Base-by-base conservation (phyloP, 345 rosid genomes). In the Eucalyptus pumila region DNA sequence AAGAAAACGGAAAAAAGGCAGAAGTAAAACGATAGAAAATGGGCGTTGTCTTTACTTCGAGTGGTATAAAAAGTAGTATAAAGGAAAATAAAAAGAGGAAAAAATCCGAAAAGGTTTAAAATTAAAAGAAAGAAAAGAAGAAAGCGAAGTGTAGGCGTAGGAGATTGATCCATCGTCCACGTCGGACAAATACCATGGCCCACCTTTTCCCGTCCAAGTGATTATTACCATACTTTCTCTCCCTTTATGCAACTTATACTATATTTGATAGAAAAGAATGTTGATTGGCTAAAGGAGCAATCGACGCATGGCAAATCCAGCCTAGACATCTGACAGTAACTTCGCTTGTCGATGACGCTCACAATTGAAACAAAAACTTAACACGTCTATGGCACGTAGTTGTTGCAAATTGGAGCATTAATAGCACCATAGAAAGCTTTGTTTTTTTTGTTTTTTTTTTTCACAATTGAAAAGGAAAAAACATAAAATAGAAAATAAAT, bases 341-440 rank as follows among this genome's bases (percentile, higher is more conserved):
- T 54, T 54, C 9, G 1, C 27, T 9, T 23, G 27, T 54, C 11
- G 2, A 23, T 23, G 27, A 23, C 1, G 62, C 27, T 56, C 13
- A 0, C 62, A 56, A 56, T 9, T 23, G 60, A 50, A 50, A 50
- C 19, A 23, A 56, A 56, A 56, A 23, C 26, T 23, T 23, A 21
- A 23, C 26, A 56, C 12, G 0, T 56, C 60, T 56, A n/a, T 13
- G 50, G 15, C 0, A 49, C 1, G 1, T 14, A n/a, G 40, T 17
- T 65, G 80, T n/a, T 67, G 40, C 21, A 14, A 34, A 65, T 65
- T 67, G 76, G 76, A 67, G 76, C 76, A n/a, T 9, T 67, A 15
- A 67, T 8, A 21, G 80, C 80, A 67, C 40, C 23, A 19, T 32
- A 32, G 80, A 32, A 67, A 67, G 17, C 42, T 67, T 21, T 16